Conservation (phyloP, 2,329 filamentous ascomycete genomes). For the Byssoonygena ceratinophila region DNA sequence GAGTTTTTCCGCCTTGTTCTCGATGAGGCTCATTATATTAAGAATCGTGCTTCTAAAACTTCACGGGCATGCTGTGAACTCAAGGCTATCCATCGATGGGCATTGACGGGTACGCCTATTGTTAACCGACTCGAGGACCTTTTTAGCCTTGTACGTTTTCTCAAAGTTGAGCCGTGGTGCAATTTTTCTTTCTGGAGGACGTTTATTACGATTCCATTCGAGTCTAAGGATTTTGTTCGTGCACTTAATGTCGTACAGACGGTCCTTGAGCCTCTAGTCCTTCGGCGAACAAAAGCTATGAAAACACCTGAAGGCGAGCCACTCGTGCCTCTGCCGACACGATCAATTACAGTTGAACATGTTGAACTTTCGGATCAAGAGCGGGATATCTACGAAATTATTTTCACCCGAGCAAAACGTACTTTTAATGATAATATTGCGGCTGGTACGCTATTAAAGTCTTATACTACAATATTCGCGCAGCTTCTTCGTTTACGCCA, state of each 20-base stretch:
- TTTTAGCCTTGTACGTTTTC: constrained; percentile 83
- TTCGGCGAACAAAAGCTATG: constrained; percentile 95
- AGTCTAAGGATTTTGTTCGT: constrained; percentile 85
- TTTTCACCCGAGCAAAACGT: constrained; percentile 69
- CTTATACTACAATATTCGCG: constrained; percentile 93
- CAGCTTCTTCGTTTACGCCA: constrained; percentile 89
- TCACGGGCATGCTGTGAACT: constrained; percentile 91
- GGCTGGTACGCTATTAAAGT: constrained; percentile 85
- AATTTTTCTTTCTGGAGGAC: constrained; percentile 99
- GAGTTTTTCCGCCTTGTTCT: constrained; percentile 93
- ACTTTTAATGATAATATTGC: constrained; percentile 80
- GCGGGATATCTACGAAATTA: constrained; percentile 83
- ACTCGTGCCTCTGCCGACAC: constrained; percentile 70
- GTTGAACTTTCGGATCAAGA: constrained; percentile 78
- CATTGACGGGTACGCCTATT: constrained; percentile 87
- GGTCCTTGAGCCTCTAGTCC: constrained; percentile 86
- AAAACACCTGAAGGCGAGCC: constrained; percentile 77
- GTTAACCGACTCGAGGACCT: constrained; percentile 92
- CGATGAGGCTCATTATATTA: constrained; percentile 91
- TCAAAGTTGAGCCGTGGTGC: constrained; percentile 93
- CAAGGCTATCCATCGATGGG: constrained; percentile 77
- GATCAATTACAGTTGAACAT: constrained; percentile 73
- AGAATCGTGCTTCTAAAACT: constrained; percentile 81
- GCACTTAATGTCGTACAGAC: constrained; percentile 96
- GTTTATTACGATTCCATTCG: constrained; percentile 94